Evolutionary conservation across 2,329 filamentous ascomycete species (phyloP), one percentile per base, ranked within the genome.

Genomic region (Aspergillus sp.): DNA sequence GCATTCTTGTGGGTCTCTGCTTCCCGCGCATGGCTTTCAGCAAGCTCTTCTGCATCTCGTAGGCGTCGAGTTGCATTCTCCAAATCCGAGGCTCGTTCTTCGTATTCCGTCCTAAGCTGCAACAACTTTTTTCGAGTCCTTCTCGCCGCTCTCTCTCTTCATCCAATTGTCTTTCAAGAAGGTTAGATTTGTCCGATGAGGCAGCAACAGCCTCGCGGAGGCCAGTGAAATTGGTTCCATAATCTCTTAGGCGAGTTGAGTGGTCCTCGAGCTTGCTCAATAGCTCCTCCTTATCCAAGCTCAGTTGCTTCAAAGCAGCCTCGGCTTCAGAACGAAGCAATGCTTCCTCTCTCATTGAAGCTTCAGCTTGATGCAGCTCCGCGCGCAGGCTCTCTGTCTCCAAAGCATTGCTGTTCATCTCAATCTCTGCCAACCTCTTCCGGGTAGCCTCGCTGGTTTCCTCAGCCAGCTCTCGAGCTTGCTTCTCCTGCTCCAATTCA

Each of bases 371-470:
- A 59, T 97, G 89, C 31, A 98, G 71, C 59, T 96, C 90, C 1
- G 87, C 84, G 53, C 90, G 87, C 31, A 98, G 71, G 27, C 82
- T 85, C 63, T 97, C 91, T 7, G 94, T 74, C 62, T 98, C 91
- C 1, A 86, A 81, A 3, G 88, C 84, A 32, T 86, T 90, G 58
- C 86, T 85, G 60, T 95, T 91, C 35, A 77, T 77, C 61, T 97
- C 91, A 2, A 98, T 75, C 54, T 96, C 90, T 6, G 81, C 73
- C 66, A 95, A 84, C 19, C 91, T 84, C 65, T 83, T 86, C 62
- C 95, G 86, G 2, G 90, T 85, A 27, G 88, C 87, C 53, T 84
- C 83, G 5, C 86, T 78, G 2, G 88, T 94, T 46, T 96, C 91
- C 59, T 98, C 93, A 0, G 93, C 90, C 10, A 96, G 73, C 57